phyloP scores from a whole-genome alignment of 1,139 yeast genomes.

The Debaryomyces nepalensis region DNA sequence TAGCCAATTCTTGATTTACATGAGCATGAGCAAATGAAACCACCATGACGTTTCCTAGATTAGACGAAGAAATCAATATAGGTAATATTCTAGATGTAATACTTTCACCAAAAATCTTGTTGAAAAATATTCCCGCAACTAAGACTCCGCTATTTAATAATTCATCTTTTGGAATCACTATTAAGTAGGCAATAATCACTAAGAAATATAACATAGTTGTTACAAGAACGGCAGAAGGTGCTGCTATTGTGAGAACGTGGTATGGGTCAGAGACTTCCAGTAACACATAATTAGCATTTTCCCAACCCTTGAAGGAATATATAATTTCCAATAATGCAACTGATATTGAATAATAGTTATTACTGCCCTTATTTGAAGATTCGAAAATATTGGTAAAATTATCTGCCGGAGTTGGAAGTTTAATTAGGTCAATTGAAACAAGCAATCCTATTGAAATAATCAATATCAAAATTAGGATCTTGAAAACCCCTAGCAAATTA shows the following conservation, averaged over 20 bases:
- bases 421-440: conserved; percentile 32
- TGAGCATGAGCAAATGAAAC: conserved; percentile 81
- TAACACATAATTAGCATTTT: conserved; percentile 50
- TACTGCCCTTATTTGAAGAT: neutral
- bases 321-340: conserved; percentile 49
- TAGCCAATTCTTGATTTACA: conserved; percentile 74
- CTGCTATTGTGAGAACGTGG: conserved; percentile 68
- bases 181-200: conserved; percentile 72
- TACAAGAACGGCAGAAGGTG: conserved; percentile 66
- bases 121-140: conserved; percentile 76
- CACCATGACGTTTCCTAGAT: conserved; percentile 77
- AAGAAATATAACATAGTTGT: conserved; percentile 68
- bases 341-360: conserved; percentile 38
- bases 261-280: conserved; percentile 59
- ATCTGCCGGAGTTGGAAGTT: conserved; percentile 25
- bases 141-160: conserved; percentile 66
- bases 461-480: conserved; percentile 43
- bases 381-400: conserved; percentile 28
- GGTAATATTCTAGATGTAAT: conserved; percentile 68
- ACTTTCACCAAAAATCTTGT: conserved; percentile 69
- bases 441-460: conserved; percentile 44
- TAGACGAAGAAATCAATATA: conserved; percentile 74
- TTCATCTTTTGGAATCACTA: conserved; percentile 71
- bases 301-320: conserved; percentile 50
- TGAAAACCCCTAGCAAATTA: conserved; percentile 49